Evolutionary conservation across 83 land plant species (phyloP), one percentile per base, ranked within the genome.

Genomic region (Picea abies): DNA sequence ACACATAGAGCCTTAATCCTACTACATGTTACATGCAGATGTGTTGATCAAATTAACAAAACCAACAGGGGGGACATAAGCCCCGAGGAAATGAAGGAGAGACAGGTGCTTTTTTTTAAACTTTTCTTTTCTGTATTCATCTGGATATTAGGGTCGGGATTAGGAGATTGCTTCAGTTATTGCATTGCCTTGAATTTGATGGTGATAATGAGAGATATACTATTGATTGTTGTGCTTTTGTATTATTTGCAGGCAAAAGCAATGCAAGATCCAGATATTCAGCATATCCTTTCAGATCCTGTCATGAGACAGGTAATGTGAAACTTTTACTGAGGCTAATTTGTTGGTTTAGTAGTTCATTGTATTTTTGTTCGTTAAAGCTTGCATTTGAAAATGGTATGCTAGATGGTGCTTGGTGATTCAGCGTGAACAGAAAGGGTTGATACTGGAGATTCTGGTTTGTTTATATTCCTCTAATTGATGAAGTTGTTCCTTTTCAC

Each of bases 261-360:
- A 66, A 94, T 97, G 98, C 99, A 97, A 83, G 99, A 97, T 82
- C 99, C 99, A 1, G 99, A 97, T 78, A 93, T 97, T 56, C 99
- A 97, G 82, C 91, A 87, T 80, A 97, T 97, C 35, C 90, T 97
- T 9, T 86, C 98, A 39, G 99, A 97, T 82, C 99, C 99, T n/a
- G 88, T 97, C 10, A 97, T 97, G 99, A 92, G 99, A 84, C 99
- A 97, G 99, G 99, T 96, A 82, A 41, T 1, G 82, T 23, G 10
- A 60, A 79, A 4, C 2, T 22, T 14, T 56, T 49, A 2, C 16
- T 3, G 7, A 52, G 56, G 56, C 56, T 52, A 52, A 52, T 52
- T 52, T 0, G 14, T 52, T 52, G 14, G 12, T 52, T 52, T 10
- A 11, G 10, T 52, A 52, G 56, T 10, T 52, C 1, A 52, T 52